Conservation (phyloP, 1,284 basidiomycete species). For the Ganoderma multipileum region DNA sequence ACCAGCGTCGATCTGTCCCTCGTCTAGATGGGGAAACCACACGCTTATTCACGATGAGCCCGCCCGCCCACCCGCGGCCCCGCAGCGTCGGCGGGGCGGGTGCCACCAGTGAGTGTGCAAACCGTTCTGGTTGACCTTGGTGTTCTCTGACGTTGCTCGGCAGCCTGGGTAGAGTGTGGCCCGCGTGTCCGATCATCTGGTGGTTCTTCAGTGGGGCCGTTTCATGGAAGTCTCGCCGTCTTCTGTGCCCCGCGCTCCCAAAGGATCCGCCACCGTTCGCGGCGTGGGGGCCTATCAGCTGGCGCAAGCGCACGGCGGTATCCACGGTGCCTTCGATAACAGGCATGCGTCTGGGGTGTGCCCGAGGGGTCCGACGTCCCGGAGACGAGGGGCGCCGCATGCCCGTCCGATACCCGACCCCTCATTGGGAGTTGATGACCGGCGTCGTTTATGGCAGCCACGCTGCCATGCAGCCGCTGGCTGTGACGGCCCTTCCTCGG, state of each 20-base stretch:
- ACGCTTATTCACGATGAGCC: background rate
- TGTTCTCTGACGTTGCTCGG: constrained; percentile 14
- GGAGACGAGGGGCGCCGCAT: constrained; percentile 23
- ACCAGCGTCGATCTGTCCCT: background rate
- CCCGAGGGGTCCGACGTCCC: constrained; percentile 18
- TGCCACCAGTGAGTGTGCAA: background rate
- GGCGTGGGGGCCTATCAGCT: background rate
- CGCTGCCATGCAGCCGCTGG: constrained; percentile 2
- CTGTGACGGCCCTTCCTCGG: constrained; percentile 5
- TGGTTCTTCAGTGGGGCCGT: background rate
- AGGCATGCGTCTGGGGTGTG: background rate
- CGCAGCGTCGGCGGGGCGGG: background rate
- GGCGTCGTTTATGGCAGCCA: constrained; percentile 15
- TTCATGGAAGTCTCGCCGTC: background rate
- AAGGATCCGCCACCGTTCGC: constrained; percentile 28
- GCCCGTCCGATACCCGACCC: constrained; percentile 14
- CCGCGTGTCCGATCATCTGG: constrained; percentile 1
- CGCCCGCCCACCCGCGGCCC: background rate
- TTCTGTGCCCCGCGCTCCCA: background rate
- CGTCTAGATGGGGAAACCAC: background rate
- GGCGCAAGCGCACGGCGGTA: background rate
- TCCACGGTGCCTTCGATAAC: background rate
- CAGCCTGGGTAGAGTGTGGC: background rate
- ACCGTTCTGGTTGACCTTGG: constrained; percentile 3
- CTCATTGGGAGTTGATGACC: constrained; percentile 24